Percentiles rank a stretch among this genome's conserved stretches.
These are phyloP conservation scores for Tilletia horrida DNA, from an alignment of 1,284 basidiomycete species.

Conservation along the genomic window DNA sequence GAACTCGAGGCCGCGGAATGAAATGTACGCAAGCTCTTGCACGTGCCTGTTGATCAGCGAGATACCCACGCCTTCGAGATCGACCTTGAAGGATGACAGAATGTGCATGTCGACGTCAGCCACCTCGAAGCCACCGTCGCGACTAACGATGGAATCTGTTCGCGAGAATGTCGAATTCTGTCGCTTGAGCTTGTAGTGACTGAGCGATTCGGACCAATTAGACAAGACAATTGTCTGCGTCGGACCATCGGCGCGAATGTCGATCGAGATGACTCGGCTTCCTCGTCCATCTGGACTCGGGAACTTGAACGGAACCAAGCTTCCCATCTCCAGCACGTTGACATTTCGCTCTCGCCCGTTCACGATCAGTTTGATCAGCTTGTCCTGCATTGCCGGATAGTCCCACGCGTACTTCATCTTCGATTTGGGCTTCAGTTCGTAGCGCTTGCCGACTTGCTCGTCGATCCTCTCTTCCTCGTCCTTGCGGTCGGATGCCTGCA, in stretches of 20 bases:
- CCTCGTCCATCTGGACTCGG: conserved; percentile 48
- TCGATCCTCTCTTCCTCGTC: conserved; percentile 22
- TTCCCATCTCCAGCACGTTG: conserved; percentile 95
- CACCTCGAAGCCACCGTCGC: conserved; percentile 70
- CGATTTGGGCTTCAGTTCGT: conserved; percentile 65
- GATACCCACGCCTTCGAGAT: conserved; percentile 86
- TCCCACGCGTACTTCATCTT: conserved; percentile 86
- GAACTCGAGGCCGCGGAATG: conserved; percentile 74
- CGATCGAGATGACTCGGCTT: conserved; percentile 72
- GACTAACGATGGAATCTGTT: conserved; percentile 69
- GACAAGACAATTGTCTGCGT: conserved; percentile 84
- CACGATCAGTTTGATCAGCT: conserved; percentile 68
- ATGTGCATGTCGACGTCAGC: conserved; percentile 70
- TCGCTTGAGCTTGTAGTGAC: conserved; percentile 79
- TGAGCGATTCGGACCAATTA: conserved; percentile 78
- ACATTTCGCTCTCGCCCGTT: conserved; percentile 71
- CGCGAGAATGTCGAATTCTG: conserved; percentile 62
- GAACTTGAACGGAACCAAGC: conserved; percentile 85
- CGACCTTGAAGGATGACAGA: conserved; percentile 68
- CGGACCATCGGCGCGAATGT: conserved; percentile 84
- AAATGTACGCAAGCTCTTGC: conserved; percentile 85
- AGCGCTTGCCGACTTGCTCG: conserved; percentile 47
- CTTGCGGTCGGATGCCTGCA: conserved; percentile 60
- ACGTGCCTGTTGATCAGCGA: conserved; percentile 85
- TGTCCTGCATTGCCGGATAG: conserved; percentile 77